These are phyloP conservation scores for Talaromyces sp. DNA, from an alignment of 2,329 filamentous ascomycete genomes.

Conservation along the genomic window DNA sequence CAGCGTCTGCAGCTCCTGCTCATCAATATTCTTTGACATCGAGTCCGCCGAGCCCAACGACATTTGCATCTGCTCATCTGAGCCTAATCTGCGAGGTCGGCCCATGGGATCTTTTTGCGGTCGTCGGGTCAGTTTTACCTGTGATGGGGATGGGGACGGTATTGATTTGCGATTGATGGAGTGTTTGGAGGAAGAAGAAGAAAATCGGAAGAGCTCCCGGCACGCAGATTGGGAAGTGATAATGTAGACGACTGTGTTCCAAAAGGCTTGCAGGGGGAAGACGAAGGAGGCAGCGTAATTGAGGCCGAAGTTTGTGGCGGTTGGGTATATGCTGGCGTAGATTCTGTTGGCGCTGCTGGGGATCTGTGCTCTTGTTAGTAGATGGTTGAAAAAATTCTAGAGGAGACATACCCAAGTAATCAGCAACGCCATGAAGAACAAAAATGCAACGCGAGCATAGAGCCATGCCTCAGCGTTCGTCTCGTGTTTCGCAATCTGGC, in stretches of 20 bases:
- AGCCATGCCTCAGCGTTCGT: conserved; percentile 30
- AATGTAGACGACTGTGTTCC: conserved; percentile 72
- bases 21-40: background rate
- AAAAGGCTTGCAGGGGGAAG: conserved; percentile 73
- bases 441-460: conserved; percentile 28
- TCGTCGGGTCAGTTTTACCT: conserved; percentile 2
- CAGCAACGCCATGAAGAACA: conserved; percentile 33
- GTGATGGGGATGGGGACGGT: conserved; percentile 11
- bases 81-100: conserved; percentile 8
- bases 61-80: conserved; percentile 1
- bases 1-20: conserved; percentile 9
- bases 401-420: conserved; percentile 30
- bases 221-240: conserved; percentile 52
- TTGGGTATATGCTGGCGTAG: conserved; percentile 59
- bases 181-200: background rate
- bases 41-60: background rate
- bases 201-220: background rate
- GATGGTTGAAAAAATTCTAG: no score
- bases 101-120: conserved; percentile 8
- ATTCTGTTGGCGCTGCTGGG: conserved; percentile 71
- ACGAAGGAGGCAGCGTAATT: conserved; percentile 68
- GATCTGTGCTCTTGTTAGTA: conserved; percentile 33
- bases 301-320: conserved; percentile 52
- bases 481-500: conserved; percentile 21
- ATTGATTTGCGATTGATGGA: background rate